These are phyloP conservation scores for Stropharia rugosoannulata DNA, from an alignment of 768 basidiomycete genomes.

Conservation along the genomic window DNA sequence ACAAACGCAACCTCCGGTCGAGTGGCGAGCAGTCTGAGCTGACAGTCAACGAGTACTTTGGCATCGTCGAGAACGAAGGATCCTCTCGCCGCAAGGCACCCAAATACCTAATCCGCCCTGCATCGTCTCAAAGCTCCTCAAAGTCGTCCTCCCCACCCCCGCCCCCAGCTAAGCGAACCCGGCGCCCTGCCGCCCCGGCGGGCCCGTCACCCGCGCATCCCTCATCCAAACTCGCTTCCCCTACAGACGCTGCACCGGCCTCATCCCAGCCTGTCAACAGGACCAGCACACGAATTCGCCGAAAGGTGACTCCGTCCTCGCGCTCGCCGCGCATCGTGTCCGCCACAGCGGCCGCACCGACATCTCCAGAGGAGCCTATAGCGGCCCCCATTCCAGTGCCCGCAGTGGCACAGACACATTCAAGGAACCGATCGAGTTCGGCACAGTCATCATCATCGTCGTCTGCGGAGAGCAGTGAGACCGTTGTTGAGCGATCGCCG, in stretches of 20 bases:
- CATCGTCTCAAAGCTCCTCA: not conserved
- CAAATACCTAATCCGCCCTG: not conserved
- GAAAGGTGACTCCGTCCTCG: slow-evolving; percentile 12
- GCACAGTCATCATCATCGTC: slow-evolving; percentile 22
- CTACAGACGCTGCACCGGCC: not conserved
- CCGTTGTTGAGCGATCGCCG: slow-evolving; percentile 28
- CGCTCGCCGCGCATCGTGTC: slow-evolving; percentile 10
- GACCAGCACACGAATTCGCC: slow-evolving; percentile 13
- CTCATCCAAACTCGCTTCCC: not conserved
- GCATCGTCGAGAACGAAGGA: slow-evolving; percentile 15
- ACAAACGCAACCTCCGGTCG: slow-evolving; percentile 21
- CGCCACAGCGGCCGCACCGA: not conserved
- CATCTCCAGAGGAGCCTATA: slow-evolving; percentile 1
- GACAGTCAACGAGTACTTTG: slow-evolving; percentile 20
- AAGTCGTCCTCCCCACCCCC: slow-evolving; percentile 5
- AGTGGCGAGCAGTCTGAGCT: slow-evolving; percentile 14
- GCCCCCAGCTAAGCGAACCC: slow-evolving; percentile 1
- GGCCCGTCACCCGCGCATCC: not conserved
- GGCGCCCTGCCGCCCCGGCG: not conserved
- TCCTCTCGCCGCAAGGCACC: slow-evolving; percentile 10
- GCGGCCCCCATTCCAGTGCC: slow-evolving; percentile 22
- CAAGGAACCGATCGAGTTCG: slow-evolving; percentile 28
- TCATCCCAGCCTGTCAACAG: not conserved
- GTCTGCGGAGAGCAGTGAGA: slow-evolving; percentile 33
- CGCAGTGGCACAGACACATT: slow-evolving; percentile 19